A percentile compares a stretch with the other conserved stretches of the same genome.
Conservation (phyloP, 1,284 basidiomycete genomes). For the Leucoagaricus sp. region DNA sequence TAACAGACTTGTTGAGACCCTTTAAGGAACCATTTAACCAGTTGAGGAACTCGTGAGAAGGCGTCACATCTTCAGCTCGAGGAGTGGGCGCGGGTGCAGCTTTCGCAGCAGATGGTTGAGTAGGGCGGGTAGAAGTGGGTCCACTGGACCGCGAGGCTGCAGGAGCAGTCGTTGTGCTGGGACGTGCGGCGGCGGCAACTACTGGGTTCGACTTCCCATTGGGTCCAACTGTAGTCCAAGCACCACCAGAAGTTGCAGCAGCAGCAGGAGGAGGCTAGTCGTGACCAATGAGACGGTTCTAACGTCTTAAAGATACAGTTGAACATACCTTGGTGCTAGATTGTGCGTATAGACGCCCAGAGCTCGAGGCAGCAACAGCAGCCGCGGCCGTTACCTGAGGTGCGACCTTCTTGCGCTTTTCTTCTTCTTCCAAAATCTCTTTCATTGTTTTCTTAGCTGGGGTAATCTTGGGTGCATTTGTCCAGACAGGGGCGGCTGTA, state of each 20-base stretch:
- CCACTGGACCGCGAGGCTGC: conserved; percentile 19
- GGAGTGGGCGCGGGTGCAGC: conserved; percentile 27
- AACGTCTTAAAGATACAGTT: conserved; percentile 4
- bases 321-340: conserved; percentile 68
- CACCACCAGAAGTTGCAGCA: conserved; percentile 44
- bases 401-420: conserved; percentile 73
- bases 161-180: conserved; percentile 26
- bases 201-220: conserved; percentile 61
- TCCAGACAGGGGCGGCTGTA: conserved; percentile 59
- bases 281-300: background rate
- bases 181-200: conserved; percentile 34
- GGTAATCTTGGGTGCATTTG: conserved; percentile 51
- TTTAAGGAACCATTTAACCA: conserved; percentile 91
- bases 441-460: conserved; percentile 92
- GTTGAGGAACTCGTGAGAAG: conserved; percentile 88
- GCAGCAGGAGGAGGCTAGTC: conserved; percentile 26
- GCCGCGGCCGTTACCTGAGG: conserved; percentile 57
- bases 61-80: conserved; percentile 64
- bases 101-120: conserved; percentile 14
- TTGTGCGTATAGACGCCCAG: conserved; percentile 80
- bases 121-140: conserved; percentile 32
- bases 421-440: conserved; percentile 98
- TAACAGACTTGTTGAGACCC: conserved; percentile 81
- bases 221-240: conserved; percentile 87
- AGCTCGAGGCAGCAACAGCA: conserved; percentile 51